Evolutionary conservation across 2,329 filamentous ascomycete genomes (phyloP), one percentile per base, ranked within the genome.

Genomic region (Delphinella strobiligena): DNA sequence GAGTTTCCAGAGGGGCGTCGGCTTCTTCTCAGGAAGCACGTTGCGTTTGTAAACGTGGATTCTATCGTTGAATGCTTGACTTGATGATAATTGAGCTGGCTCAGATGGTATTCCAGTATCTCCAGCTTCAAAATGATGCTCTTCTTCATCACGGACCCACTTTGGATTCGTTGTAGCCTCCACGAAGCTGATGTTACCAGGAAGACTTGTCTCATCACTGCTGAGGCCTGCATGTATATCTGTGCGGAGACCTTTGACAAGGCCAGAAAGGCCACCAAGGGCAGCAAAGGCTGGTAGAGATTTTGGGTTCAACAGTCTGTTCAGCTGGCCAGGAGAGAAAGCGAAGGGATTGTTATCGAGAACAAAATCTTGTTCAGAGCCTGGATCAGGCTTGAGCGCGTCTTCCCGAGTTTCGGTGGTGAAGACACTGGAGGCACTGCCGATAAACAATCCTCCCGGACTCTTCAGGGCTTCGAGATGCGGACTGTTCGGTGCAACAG

Each of bases 11-110:
- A 83, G 67, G 2, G 74, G 68, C 19, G 74, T 77, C 2, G 69
- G 63, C 55, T 81, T 78, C 53, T 78, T 75, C 32, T 74, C 68
- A 0, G 79, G 79, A 16, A 83, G 61, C 10, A 64, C 59, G 49
- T 83, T 83, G 47, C 71, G 68, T 34, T 70, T 67, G 51, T 70
- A 80, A 4, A 80, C 61, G 22, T 75, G 63, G 40, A 69, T 66
- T n/a, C 78, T 67, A 51, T 81, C 78, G 31, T 62, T 55, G 41
- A 71, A 74, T 4, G 54, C 50, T 16, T 50, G 36, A 2, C 34
- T 35, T 19, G 46, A 43, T 9, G 47, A 34, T 22, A 40, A 40
- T 7, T 27, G 22, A 12, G 7, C 12, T 7, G 22, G 7, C 22
- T 27, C 22, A 7, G 22, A 27, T 7, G 22, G 7, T 7, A 27